Conservation (phyloP, 139 green algal genomes). For the Yamagishiella unicocca region DNA sequence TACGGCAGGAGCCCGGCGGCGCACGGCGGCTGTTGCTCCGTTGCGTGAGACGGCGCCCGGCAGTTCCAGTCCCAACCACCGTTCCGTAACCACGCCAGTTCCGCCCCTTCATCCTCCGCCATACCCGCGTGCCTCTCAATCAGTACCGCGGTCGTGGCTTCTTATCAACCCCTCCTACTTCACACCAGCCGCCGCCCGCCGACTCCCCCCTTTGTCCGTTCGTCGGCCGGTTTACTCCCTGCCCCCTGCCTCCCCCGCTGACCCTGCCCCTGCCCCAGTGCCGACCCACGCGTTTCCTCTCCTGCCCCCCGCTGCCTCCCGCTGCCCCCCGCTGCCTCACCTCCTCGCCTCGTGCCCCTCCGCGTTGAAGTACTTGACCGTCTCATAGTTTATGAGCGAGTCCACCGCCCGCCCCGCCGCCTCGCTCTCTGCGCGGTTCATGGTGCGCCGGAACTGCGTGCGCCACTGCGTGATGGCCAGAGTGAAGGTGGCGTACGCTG, state of each 20-base stretch:
- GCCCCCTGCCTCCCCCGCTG: background rate
- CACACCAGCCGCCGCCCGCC: too few relatives aligned
- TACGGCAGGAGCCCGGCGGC: background rate
- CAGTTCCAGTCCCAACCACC: too few relatives aligned
- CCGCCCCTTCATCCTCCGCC: too few relatives aligned
- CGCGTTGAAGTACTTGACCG: slow-evolving; percentile 94
- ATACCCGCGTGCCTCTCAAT: too few relatives aligned
- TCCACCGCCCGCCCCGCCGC: slow-evolving; percentile 84
- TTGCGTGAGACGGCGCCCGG: too few relatives aligned
- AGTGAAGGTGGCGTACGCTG: slow-evolving; percentile 92
- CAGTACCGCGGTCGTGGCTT: too few relatives aligned
- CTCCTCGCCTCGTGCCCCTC: slow-evolving; percentile 85
- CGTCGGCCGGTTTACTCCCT: background rate
- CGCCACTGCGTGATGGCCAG: slow-evolving; percentile 93
- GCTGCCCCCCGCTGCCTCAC: background rate
- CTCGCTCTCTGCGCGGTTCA: slow-evolving; percentile 88
- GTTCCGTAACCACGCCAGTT: too few relatives aligned
- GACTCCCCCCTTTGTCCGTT: background rate
- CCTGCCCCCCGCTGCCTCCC: background rate
- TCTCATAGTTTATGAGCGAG: slow-evolving; percentile 98
- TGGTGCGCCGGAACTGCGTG: slow-evolving; percentile 87
- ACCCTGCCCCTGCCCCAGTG: background rate
- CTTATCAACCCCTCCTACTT: too few relatives aligned
- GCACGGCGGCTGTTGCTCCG: background rate
- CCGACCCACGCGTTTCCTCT: background rate